Evolutionary conservation across 768 basidiomycete species (phyloP).

Genomic region (Rhizopogon sp.): DNA sequence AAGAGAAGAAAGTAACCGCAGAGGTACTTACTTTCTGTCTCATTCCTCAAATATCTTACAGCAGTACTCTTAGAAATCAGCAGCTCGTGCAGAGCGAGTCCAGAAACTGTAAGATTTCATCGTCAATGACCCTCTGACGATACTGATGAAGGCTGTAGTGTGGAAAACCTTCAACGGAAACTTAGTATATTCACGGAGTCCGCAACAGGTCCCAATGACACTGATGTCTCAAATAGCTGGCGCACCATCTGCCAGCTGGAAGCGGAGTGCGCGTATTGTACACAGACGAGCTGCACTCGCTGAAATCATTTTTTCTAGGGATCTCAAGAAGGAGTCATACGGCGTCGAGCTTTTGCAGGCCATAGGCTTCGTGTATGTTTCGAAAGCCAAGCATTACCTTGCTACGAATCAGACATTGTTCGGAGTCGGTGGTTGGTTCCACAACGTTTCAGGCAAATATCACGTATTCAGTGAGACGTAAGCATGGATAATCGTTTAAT

Average conservation of each 20-base stretch:
- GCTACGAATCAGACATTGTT: constrained; percentile 66
- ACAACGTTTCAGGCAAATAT: constrained; percentile 88
- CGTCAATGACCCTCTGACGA: background rate
- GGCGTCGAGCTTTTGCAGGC: constrained; percentile 82
- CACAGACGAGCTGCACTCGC: background rate
- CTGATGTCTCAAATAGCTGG: constrained; percentile 69
- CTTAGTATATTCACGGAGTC: constrained; percentile 86
- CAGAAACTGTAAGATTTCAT: constrained; percentile 43
- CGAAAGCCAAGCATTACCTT: constrained; percentile 79
- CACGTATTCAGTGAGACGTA: constrained; percentile 93
- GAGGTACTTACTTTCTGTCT: constrained; percentile 44
- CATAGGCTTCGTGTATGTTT: constrained; percentile 79
- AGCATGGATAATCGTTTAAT: constrained; percentile 18
- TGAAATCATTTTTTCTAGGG: constrained; percentile 35
- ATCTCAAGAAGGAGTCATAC: constrained; percentile 82
- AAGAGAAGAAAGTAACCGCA: constrained; percentile 54
- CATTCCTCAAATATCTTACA: constrained; percentile 2
- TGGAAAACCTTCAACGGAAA: constrained; percentile 76
- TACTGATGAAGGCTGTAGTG: constrained; percentile 18
- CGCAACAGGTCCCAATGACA: constrained; percentile 62
- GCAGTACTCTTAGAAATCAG: constrained; percentile 57
- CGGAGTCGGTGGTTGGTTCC: constrained; percentile 90
- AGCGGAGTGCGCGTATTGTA: constrained; percentile 57
- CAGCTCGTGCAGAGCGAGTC: constrained; percentile 71
- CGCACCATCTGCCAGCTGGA: constrained; percentile 74